A percentile compares a stretch with the other conserved stretches of the same genome.
Conservation (phyloP, 2,329 filamentous ascomycete species). For the Fusarium sp. region DNA sequence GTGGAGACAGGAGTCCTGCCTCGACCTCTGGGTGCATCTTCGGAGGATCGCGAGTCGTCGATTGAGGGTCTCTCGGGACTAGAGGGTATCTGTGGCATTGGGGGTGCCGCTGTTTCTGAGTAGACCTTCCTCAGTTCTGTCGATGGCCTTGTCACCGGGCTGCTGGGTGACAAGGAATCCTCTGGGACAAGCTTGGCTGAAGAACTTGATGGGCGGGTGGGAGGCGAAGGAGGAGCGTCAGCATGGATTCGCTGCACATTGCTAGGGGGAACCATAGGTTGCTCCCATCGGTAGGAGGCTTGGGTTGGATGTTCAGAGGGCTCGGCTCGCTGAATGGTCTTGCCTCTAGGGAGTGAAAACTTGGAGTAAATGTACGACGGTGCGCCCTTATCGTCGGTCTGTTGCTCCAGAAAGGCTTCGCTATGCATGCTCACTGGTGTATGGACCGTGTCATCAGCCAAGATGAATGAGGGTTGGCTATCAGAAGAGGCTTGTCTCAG, state of each 20-base stretch:
- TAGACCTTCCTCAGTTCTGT: conserved; percentile 60
- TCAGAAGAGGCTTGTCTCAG: conserved; percentile 70
- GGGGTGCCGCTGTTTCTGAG: conserved; percentile 53
- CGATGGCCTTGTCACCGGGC: conserved; percentile 54
- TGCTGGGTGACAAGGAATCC: conserved; percentile 45
- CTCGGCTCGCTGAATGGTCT: conserved; percentile 74
- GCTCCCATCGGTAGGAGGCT: conserved; percentile 70
- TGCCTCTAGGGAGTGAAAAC: conserved; percentile 82
- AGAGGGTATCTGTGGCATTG: conserved; percentile 54
- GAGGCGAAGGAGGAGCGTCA: conserved; percentile 66
- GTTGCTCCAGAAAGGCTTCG: conserved; percentile 68
- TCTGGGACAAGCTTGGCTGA: conserved; percentile 53
- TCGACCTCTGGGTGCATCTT: conserved; percentile 59
- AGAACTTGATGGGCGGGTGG: conserved; percentile 66
- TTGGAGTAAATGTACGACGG: conserved; percentile 88
- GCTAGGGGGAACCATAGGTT: conserved; percentile 54
- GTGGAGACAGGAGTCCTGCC: conserved; percentile 58
- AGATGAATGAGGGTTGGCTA: conserved; percentile 69
- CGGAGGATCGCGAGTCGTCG: conserved; percentile 55
- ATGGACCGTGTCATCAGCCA: conserved; percentile 69
- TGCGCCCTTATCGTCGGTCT: conserved; percentile 59
- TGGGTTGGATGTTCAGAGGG: conserved; percentile 61
- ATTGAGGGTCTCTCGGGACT: conserved; percentile 56
- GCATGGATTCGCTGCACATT: conserved; percentile 54
- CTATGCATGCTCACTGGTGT: conserved; percentile 77